Evolutionary conservation across 75 land plant genomes (phyloP).

Genomic region (Selaginella moellendorffii): DNA sequence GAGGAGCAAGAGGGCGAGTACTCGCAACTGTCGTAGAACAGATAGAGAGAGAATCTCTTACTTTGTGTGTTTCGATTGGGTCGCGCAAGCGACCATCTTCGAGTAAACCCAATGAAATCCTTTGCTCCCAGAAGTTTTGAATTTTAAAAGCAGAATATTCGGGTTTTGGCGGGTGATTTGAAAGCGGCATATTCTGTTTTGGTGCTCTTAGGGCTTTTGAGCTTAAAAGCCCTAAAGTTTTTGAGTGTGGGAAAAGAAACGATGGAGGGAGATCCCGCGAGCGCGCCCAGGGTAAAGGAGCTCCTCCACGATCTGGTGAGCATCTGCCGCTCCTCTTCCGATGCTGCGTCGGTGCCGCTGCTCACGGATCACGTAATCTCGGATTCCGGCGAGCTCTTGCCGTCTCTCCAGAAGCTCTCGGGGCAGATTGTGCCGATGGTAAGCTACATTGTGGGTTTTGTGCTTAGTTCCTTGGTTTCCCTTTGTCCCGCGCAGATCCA

Average conservation of each 20-base stretch:
- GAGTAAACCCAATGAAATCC: no score
- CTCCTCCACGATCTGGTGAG: constrained; percentile 20
- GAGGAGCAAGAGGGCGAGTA: no score
- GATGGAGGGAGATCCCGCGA: constrained; percentile 4
- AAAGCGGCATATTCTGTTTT: no score
- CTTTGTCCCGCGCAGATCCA: constrained; percentile 22
- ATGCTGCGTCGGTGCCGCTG: constrained; percentile 10
- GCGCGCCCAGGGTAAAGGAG: constrained; percentile 15
- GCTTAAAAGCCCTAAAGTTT: no score
- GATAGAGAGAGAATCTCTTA: no score
- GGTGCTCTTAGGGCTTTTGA: no score
- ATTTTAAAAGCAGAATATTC: no score
- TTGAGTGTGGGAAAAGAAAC: background rate
- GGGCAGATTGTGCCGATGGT: constrained; percentile 21
- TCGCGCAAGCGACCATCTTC: no score
- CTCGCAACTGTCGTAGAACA: no score
- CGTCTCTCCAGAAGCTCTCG: constrained; percentile 16
- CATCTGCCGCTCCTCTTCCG: constrained; percentile 15
- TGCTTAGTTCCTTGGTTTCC: background rate
- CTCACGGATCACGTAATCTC: constrained; percentile 15
- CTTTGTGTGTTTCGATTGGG: no score
- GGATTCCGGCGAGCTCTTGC: constrained; percentile 17
- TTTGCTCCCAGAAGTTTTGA: no score
- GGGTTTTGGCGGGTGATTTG: no score
- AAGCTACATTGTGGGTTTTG: background rate